Base-by-base conservation (phyloP, 371 early-diverging fungal genomes). In the Fennellomyces sp. region DNA sequence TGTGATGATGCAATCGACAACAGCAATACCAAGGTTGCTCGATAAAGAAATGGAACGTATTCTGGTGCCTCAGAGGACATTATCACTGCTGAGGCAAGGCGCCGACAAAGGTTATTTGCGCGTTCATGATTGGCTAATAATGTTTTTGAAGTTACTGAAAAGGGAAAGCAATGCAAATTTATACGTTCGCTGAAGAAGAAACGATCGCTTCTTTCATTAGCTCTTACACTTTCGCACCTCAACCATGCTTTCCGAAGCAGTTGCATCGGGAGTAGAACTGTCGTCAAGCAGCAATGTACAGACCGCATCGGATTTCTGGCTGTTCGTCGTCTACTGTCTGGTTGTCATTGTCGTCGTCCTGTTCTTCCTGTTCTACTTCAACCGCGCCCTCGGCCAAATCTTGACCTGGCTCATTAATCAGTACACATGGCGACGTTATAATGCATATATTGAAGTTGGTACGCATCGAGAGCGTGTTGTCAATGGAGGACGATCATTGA, bases 341-440 rank as follows among this genome's bases (percentile, higher is more conserved):
- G 84, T 88, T 7, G 86, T 90, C 35, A 83, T 90, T 35, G 75
- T 88, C 23, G 88, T 89, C 10, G 82, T 88, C 19, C 78, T 91
- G 17, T 88, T 93, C 73, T 90, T 90, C 52, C 78, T 90, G 35
- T 93, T 93, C 68, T 91, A 90, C 64, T 83, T 86, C 49, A 90
- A 89, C 61, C 85, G 92, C 17, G 78, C 84, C 31, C 65, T 90
- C 42, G 93, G 85, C 5, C 82, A 78, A 47, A 48, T 87, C 8
- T 74, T 91, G 15, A 84, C 89, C 1, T 82, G 85, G 50, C 56
- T 93, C 4, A 73, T 89, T 21, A 82, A 88, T 60, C 81, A 88
- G 64, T 89, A 85, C 62, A 87, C 88, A 1, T 93, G 93, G 93
- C 61, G 86, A 56, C 76, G 75, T 35, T 80, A 86, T 57, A 78